A percentile compares a stretch with the other conserved stretches of the same genome.
These are phyloP conservation scores for Capniomyces stellatus DNA, from an alignment of 371 early-diverging fungal genomes.

Conservation along the genomic window DNA sequence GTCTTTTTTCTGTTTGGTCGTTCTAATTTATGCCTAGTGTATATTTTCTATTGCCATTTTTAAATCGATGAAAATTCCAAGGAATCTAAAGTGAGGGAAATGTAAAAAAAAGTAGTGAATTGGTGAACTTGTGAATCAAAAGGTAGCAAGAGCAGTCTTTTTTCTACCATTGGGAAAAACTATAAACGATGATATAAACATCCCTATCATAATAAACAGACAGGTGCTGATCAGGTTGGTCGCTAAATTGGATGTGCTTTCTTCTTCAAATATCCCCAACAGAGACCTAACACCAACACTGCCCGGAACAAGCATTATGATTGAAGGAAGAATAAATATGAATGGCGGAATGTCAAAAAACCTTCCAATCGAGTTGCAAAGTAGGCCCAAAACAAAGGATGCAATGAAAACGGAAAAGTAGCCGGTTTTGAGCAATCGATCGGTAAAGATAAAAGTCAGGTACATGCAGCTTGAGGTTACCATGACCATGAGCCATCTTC, in stretches of 20 bases:
- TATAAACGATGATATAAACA: constrained; percentile 30
- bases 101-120: no score
- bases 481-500: constrained; percentile 11
- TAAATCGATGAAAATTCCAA: no score
- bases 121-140: no score
- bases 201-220: constrained; percentile 29
- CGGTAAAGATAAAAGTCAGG: constrained; percentile 9
- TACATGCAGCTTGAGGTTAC: constrained; percentile 11
- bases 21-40: no score
- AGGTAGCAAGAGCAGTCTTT: constrained; percentile 16
- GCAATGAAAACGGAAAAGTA: constrained; percentile 13
- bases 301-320: constrained; percentile 36
- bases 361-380: constrained; percentile 27
- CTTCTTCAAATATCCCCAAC: constrained; percentile 23
- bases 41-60: no score
- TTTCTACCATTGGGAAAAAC: constrained; percentile 28
- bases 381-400: constrained; percentile 21
- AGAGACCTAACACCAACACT: constrained; percentile 29
- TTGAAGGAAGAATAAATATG: constrained; percentile 30
- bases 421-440: constrained; percentile 7
- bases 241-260: constrained; percentile 22
- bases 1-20: no score
- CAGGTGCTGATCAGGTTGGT: constrained; percentile 30
- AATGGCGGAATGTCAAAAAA: constrained; percentile 30
- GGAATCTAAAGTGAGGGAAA: no score